Base-by-base conservation (phyloP, 805 yeast species). In the Monosporozyma aquatica region DNA sequence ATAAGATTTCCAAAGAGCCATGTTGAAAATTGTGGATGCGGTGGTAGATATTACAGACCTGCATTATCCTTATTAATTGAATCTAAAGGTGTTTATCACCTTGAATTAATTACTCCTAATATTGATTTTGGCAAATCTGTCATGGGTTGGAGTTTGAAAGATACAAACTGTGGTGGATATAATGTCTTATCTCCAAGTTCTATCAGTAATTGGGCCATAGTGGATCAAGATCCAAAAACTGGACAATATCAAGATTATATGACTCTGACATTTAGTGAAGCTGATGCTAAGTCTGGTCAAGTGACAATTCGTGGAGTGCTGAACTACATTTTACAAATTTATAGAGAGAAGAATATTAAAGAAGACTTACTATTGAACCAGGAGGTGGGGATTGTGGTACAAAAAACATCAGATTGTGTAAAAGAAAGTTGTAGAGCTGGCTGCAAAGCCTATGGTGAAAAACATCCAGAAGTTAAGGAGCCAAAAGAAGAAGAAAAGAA, bases 221-320 rank as follows among this genome's bases (percentile, higher is more conserved):
- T 47, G 13, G 37, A 41, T 10, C 55, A 50, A 39, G 48, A 49
- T 37, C 43, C 48, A 15, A 37, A 37, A 26, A 47, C 50, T 6
- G 38, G 45, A 36, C 10, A 34, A 29, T 51, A 32, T 44, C 60
- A 64, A 18, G 74, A 70, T 51, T 57, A 61, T 42, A 47, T 69
- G 66, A 66, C 63, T 2, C 48, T 69, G 21, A 58, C 69, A 1
- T 36, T 68, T 18, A 64, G 68, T 42, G 71, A 69, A 44, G 60
- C 71, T 0, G 71, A 68, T 46, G 39, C 59, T 5, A 61, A 57
- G 39, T 62, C 66, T 18, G 59, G 64, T 43, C 45, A 66, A 8
- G 49, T 68, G 11, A 58, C 63, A 30, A 42, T 69, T 30, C 57
- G 54, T 30, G 70, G 70, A 41, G 56, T 70, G 4, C 40, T 68